Evolutionary conservation across 176 grass and related monocot species (phyloP), one percentile per base, ranked within the genome.

Genomic region (Eleusine coracana): DNA sequence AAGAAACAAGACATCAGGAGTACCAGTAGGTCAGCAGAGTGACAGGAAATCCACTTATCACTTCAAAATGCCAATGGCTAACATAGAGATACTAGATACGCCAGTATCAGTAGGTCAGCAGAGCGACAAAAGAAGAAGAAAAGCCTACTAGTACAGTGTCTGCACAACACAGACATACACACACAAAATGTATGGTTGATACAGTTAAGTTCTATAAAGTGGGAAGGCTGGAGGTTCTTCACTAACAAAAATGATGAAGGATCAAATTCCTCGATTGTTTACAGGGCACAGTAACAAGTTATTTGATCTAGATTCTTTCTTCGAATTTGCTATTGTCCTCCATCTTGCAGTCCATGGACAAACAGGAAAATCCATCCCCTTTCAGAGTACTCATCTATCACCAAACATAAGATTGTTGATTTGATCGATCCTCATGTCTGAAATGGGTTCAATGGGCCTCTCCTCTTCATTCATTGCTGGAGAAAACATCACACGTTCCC

Each of bases 341-440:
- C 16, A 4, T 56, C 52, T 56, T 56, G 52, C 52, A 56, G 52
- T 56, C 18, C 52, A 20, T 56, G 52, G 52, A 18, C 18, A 56
- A 56, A 21, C 52, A 55, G 52, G 52, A 18, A 54, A 18, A 54
- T 17, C 16, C 51, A 54, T 20, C 4, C 18, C 52, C 52, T 4
- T 56, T 56, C 52, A 1, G 18, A 56, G 50, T n/a, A 49, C 50
- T 82, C 55, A 73, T 50, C 42, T 37, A 78, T 62, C 77, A 68
- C 70, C 40, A 62, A 80, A 89, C 87, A 89, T 89, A 61, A 84
- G 82, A 38, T 17, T 80, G 76, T 89, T 89, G 25, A 89, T 84
- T 15, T 84, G 82, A 37, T 84, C 70, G 20, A 89, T 63, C 46
- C 76, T 75, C 12, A 89, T 84, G 63, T 89, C 87, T 62, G 87